These are phyloP conservation scores for Daldinia bambusicola DNA, from an alignment of 495 filamentous ascomycete species.

Conservation along the genomic window DNA sequence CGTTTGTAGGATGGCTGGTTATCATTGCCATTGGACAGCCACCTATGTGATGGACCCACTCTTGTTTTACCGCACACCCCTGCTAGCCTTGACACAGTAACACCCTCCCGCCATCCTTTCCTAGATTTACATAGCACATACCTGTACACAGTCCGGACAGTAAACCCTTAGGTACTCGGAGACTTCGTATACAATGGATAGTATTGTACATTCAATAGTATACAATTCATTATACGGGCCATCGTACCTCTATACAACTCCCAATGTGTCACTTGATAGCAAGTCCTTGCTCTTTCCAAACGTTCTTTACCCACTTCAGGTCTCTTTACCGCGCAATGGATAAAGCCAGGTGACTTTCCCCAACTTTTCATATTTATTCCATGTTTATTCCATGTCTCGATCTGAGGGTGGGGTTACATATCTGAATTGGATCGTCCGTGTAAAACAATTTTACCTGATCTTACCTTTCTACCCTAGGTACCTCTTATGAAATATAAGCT, in stretches of 20 bases:
- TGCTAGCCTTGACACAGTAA: conserved; percentile 28
- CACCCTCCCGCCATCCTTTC: conserved; percentile 15
- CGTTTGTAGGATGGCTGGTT: conserved; percentile 59
- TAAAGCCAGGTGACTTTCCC: conserved; percentile 27
- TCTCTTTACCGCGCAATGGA: conserved; percentile 18
- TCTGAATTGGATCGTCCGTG: not conserved
- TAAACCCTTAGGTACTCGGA: not conserved
- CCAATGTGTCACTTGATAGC: conserved; percentile 35
- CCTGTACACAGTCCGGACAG: too few relatives aligned
- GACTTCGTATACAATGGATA: not conserved
- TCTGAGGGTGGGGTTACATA: not conserved
- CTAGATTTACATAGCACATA: not conserved
- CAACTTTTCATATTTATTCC: conserved; percentile 10
- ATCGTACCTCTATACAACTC: not conserved
- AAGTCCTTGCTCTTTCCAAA: conserved; percentile 10
- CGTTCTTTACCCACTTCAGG: conserved; percentile 36
- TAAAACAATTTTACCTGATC: not conserved
- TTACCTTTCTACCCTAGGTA: too few relatives aligned
- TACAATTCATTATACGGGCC: not conserved
- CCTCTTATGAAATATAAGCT: not conserved
- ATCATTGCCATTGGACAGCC: conserved; percentile 53
- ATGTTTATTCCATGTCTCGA: not conserved
- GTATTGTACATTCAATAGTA: not conserved
- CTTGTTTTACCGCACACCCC: conserved; percentile 41
- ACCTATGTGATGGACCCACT: conserved; percentile 40